Percentiles rank a stretch among this genome's conserved stretches.
Conservation (phyloP, 140 eudicot genomes). For the Senecio squalidus region DNA sequence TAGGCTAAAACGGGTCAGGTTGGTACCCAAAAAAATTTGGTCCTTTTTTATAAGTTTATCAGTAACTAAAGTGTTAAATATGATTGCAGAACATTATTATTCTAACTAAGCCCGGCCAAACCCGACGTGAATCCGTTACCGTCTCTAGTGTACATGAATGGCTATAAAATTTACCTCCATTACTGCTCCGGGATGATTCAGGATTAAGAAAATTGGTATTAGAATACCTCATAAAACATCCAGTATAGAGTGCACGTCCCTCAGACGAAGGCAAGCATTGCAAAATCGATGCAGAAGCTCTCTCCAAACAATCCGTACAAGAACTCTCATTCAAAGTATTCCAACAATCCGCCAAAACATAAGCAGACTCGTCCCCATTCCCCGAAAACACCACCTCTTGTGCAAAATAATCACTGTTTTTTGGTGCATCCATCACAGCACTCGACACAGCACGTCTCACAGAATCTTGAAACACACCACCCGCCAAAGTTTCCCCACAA, state of each 20-base stretch:
- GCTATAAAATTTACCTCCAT: slow-evolving; percentile 20
- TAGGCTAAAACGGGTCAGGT: background rate
- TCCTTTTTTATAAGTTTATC: background rate
- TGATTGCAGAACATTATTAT: background rate
- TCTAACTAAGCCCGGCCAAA: too few species aligned
- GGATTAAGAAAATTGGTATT: slow-evolving; percentile 30
- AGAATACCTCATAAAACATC: slow-evolving; percentile 60
- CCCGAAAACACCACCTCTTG: background rate
- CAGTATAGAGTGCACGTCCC: slow-evolving; percentile 47
- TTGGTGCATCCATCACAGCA: slow-evolving; percentile 21
- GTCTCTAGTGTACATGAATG: too few species aligned
- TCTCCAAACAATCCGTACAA: slow-evolving; percentile 40
- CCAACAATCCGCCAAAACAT: slow-evolving; percentile 62
- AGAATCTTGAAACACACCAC: slow-evolving; percentile 13
- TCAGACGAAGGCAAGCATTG: slow-evolving; percentile 43
- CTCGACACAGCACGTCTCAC: slow-evolving; percentile 8
- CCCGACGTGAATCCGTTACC: too few species aligned
- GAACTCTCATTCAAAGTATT: slow-evolving; percentile 24
- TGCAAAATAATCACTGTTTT: slow-evolving; percentile 25
- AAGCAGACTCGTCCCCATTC: slow-evolving; percentile 11
- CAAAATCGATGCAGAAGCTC: slow-evolving; percentile 25
- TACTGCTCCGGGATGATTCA: slow-evolving; percentile 10
- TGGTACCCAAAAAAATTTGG: background rate
- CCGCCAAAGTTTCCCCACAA: slow-evolving; percentile 4
- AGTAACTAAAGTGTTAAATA: background rate